Percentiles rank a stretch among this genome's conserved stretches.
Conservation (phyloP, 495 filamentous ascomycete species). For the Penicillium salamii region DNA sequence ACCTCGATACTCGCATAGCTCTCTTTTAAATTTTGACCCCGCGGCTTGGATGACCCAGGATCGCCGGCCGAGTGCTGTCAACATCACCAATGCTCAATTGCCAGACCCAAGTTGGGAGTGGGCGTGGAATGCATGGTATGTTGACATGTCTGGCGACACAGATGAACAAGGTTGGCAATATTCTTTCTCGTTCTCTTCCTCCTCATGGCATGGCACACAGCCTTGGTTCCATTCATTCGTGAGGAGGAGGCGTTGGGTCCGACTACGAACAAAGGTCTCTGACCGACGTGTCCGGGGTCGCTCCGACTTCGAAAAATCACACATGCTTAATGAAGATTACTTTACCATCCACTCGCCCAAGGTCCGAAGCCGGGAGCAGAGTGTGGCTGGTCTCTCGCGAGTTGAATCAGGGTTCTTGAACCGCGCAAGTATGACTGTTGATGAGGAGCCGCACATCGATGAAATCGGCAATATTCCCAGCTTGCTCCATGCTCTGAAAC, state of each 20-base stretch:
- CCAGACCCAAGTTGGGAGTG: slow-evolving; percentile 97
- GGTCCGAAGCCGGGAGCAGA: slow-evolving; percentile 40
- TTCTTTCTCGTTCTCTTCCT: slow-evolving; percentile 77
- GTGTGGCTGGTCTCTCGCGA: slow-evolving; percentile 25
- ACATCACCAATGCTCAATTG: slow-evolving; percentile 86
- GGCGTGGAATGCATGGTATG: slow-evolving; percentile 92
- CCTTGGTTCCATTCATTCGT: slow-evolving; percentile 94
- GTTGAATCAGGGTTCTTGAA: slow-evolving; percentile 34
- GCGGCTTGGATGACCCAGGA: slow-evolving; percentile 77
- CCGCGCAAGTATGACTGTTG: slow-evolving; percentile 24
- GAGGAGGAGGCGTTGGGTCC: slow-evolving; percentile 80
- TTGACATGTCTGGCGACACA: slow-evolving; percentile 82
- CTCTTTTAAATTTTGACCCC: slow-evolving; percentile 85
- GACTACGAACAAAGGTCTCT: slow-evolving; percentile 65
- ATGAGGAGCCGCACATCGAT: slow-evolving; percentile 40
- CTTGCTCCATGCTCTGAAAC: slow-evolving; percentile 62
- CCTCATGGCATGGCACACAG: slow-evolving; percentile 87
- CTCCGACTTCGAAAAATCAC: slow-evolving; percentile 42
- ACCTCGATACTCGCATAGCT: slow-evolving; percentile 79
- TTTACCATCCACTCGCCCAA: slow-evolving; percentile 70
- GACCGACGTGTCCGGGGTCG: slow-evolving; percentile 22
- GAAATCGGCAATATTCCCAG: slow-evolving; percentile 64
- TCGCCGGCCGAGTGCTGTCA: slow-evolving; percentile 70
- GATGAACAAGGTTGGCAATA: slow-evolving; percentile 98
- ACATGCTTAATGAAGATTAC: slow-evolving; percentile 77